Base-by-base conservation (phyloP, 108 stramenopile species). In the Epipyxis sp. region DNA sequence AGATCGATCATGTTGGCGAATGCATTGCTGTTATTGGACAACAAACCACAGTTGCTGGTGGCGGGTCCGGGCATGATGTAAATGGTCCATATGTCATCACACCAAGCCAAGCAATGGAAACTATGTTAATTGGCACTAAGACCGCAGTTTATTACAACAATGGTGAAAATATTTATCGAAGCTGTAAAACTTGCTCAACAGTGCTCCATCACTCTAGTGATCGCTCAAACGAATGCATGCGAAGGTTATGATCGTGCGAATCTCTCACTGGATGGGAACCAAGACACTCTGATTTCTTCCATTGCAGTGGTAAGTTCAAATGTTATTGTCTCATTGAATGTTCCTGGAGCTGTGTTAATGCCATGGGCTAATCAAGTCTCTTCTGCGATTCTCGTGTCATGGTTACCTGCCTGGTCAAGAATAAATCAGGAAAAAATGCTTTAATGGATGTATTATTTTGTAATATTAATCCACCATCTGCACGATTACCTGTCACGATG, bases 401-500 rank as follows among this genome's bases (percentile, higher is more conserved):
- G 77, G 58, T 80, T 91, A 69, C 68, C 87, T 16, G 91, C 68
- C 87, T 16, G 91, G 91, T 44, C 87, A 92, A 71, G 86, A 82
- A 6, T n/a, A n/a, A n/a, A n/a, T n/a, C n/a, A n/a, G 87, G 84
- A 37, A 90, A 88, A 54, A 6, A 50, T 10, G 91, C 90, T 6
- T 69, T 91, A 16, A 86, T 84, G 1, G 89, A 92, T 43, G 54
- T 91, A 0, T 57, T 92, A 0, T 90, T 92, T 79, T 90, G 91
- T 10, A 44, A 59, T n/a, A 81, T 58, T 10, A 83, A 80, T 32
- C 89, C 89, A 0, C n/a, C n/a, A n/a, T 62, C 85, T 46, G 91
- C 88, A 1, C 82, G 83, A 20, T 77, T 92, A 0, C 79, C 90
- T 1, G 83, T 88, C 59, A 89, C 91, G 0, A 82, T 92, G 39